Evolutionary conservation across 441 rosid species (phyloP).

Genomic region (Gossypium davidsonii): DNA sequence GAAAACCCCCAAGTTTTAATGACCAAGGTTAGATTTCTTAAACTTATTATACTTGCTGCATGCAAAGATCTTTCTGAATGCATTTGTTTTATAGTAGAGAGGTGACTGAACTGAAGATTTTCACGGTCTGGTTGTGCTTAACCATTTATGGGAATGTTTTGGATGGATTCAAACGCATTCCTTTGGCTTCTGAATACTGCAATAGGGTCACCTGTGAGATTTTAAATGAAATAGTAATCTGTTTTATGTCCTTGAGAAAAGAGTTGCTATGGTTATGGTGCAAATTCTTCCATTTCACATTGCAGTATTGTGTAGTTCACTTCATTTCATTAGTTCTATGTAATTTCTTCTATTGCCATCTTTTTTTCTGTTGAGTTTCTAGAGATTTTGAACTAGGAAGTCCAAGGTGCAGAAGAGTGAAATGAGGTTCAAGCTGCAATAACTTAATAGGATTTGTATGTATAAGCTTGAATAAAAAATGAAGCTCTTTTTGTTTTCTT

Average conservation of each 20-base stretch:
- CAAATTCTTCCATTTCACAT: background rate
- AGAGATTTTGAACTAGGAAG: background rate
- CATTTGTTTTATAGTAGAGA: background rate
- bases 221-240: background rate
- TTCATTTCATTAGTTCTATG: background rate
- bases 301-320: background rate
- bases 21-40: slow-evolving; percentile 42
- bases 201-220: background rate
- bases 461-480: background rate
- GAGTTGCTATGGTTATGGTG: background rate
- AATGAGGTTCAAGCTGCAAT: background rate
- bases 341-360: background rate
- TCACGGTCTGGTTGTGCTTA: background rate
- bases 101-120: background rate
- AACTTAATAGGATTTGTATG: background rate
- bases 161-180: background rate
- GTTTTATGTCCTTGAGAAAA: background rate
- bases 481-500: background rate
- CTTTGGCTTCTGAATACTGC: background rate
- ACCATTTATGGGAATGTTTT: background rate
- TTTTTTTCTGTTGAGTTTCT: background rate
- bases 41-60: background rate
- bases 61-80: background rate
- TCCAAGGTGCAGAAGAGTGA: background rate
- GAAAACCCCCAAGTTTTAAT: slow-evolving; percentile 31